These are phyloP conservation scores for Plasmodium vinckei DNA, from an alignment of 169 alveolate species.

Conservation along the genomic window DNA sequence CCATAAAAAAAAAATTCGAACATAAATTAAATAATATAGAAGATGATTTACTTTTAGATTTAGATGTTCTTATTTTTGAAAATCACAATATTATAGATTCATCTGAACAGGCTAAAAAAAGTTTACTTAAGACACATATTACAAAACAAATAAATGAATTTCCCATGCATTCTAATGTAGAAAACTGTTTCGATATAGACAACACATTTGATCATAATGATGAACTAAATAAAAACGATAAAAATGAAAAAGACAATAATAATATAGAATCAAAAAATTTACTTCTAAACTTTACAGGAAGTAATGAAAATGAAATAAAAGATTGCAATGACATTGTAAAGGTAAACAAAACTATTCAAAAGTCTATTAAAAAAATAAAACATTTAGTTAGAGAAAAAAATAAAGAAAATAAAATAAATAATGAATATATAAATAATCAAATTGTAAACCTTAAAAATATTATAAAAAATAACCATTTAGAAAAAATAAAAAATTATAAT, in stretches of 20 bases:
- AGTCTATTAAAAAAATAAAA: conserved; percentile 25
- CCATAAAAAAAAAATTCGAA: conserved; percentile 49
- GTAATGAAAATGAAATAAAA: background rate
- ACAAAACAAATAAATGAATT: background rate
- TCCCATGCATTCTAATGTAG: too few relatives aligned
- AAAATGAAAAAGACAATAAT: background rate
- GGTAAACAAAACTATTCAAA: conserved; percentile 4
- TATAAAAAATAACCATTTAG: background rate
- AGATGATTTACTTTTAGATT: conserved; percentile 35
- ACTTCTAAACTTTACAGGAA: background rate
- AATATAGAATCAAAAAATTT: background rate
- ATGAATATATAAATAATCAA: conserved; percentile 28
- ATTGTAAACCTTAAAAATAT: background rate
- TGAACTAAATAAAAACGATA: background rate
- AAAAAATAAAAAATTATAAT: conserved; percentile 4
- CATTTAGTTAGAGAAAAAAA: conserved; percentile 5
- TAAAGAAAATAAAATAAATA: conserved; percentile 19
- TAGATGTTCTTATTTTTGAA: conserved; percentile 28
- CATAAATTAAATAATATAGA: conserved; percentile 30
- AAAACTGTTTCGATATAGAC: too few relatives aligned
- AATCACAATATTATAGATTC: background rate
- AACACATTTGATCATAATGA: background rate
- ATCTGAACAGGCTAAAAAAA: background rate
- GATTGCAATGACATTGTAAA: background rate
- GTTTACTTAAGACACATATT: background rate